These are phyloP conservation scores for Collybia mongolica DNA, from an alignment of 768 basidiomycete genomes.

Conservation along the genomic window DNA sequence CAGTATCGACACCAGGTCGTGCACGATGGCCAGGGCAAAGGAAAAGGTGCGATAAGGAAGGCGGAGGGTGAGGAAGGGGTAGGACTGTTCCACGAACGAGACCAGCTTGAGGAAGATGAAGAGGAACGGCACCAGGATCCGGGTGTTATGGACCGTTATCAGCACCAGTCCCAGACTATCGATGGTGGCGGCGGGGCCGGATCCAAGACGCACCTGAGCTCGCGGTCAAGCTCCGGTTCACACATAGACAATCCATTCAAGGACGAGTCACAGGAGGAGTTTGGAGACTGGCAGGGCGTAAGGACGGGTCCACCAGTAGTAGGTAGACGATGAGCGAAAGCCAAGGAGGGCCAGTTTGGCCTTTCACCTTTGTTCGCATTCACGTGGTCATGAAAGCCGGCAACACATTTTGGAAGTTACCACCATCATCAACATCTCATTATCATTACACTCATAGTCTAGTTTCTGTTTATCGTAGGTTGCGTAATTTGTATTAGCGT, in stretches of 20 bases:
- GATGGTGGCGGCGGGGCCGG: neutral
- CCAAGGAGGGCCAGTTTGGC: neutral
- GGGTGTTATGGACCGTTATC: conserved; percentile 2
- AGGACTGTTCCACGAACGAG: conserved; percentile 37
- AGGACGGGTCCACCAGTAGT: neutral
- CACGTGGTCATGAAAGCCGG: neutral
- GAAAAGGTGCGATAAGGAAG: conserved; percentile 9
- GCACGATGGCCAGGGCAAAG: conserved; percentile 6
- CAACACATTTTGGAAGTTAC: too few species aligned
- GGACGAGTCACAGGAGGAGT: conserved; percentile 18
- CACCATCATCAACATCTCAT: too few species aligned
- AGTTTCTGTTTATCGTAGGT: too few species aligned
- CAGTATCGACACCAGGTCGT: conserved; percentile 17
- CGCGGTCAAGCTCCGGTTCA: neutral
- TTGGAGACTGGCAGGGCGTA: neutral
- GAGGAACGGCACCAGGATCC: conserved; percentile 2
- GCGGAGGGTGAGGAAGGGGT: conserved; percentile 37
- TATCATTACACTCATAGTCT: too few species aligned
- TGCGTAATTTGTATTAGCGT: too few species aligned
- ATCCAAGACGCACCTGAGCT: neutral
- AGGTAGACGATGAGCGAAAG: neutral
- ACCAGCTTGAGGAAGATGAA: conserved; percentile 31
- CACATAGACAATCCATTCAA: conserved; percentile 22
- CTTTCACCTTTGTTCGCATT: neutral
- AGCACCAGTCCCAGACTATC: neutral